Conservation (phyloP, 2,329 filamentous ascomycete genomes). For the Aspergillus persii region DNA sequence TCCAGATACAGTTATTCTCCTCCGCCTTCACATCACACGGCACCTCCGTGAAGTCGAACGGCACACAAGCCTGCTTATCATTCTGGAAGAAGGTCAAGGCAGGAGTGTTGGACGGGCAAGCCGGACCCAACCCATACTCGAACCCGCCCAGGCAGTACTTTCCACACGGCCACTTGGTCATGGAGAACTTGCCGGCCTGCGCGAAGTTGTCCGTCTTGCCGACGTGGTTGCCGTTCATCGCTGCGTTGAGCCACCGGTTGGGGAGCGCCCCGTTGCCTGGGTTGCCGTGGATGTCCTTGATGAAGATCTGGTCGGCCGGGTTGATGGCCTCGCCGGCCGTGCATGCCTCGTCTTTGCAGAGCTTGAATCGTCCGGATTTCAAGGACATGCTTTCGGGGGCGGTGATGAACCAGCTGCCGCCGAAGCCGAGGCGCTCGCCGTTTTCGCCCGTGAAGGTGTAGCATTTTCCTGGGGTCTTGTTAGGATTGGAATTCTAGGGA, state of each 20-base stretch:
- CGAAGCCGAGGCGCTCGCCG: conserved; percentile 11
- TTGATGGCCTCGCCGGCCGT: not conserved
- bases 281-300: conserved; percentile 11
- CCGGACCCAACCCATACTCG: conserved; percentile 7
- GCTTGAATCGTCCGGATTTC: conserved; percentile 14
- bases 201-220: conserved; percentile 6
- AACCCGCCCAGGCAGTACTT: conserved; percentile 14
- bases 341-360: conserved; percentile 10
- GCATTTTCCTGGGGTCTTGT: conserved; percentile 9
- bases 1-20: conserved; percentile 15
- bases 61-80: conserved; percentile 13
- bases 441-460: conserved; percentile 12
- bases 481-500: not conserved
- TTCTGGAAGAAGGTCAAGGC: conserved; percentile 11
- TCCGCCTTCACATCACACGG: conserved; percentile 10
- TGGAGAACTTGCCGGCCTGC: conserved; percentile 7
- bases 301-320: conserved; percentile 7
- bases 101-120: conserved; percentile 8
- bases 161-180: conserved; percentile 13
- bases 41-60: conserved; percentile 12
- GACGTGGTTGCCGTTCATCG: conserved; percentile 9
- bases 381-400: conserved; percentile 6
- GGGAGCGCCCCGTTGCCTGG: conserved; percentile 2
- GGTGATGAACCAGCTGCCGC: conserved; percentile 8
- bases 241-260: conserved; percentile 12